Conservation (phyloP, 768 basidiomycete genomes). For the Ephemerocybe angulata region DNA sequence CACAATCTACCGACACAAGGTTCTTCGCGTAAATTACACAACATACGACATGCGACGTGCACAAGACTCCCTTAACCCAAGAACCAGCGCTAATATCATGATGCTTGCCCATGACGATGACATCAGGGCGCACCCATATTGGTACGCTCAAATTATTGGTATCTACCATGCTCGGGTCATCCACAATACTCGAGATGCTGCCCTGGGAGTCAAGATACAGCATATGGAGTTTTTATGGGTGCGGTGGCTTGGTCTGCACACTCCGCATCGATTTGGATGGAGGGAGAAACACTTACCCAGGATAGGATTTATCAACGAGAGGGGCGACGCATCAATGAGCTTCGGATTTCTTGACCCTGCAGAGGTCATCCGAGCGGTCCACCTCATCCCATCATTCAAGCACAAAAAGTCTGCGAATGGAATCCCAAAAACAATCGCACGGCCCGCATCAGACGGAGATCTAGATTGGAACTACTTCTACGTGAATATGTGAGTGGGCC, state of each 20-base stretch:
- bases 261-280: slow-evolving; percentile 24
- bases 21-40: slow-evolving; percentile 35
- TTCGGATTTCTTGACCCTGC: slow-evolving; percentile 46
- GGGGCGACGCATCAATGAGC: slow-evolving; percentile 18
- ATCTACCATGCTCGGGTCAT: slow-evolving; percentile 18
- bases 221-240: slow-evolving; percentile 37
- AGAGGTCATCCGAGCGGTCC: slow-evolving; percentile 31
- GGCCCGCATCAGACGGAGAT: slow-evolving; percentile 8
- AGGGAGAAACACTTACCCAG: slow-evolving; percentile 24
- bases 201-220: background rate
- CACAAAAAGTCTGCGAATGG: slow-evolving; percentile 10
- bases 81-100: slow-evolving; percentile 31
- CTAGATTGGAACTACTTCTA: slow-evolving; percentile 31
- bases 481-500: slow-evolving; percentile 33
- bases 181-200: background rate
- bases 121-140: slow-evolving; percentile 16
- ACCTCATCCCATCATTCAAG: slow-evolving; percentile 37
- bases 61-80: slow-evolving; percentile 38
- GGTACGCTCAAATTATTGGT: slow-evolving; percentile 22
- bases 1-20: slow-evolving; percentile 26
- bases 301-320: slow-evolving; percentile 33
- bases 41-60: slow-evolving; percentile 37
- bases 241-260: slow-evolving; percentile 27
- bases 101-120: slow-evolving; percentile 18
- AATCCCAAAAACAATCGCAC: slow-evolving; percentile 5